Base-by-base conservation (phyloP, 1,139 yeast genomes). In the Martiniozyma asiatica region DNA sequence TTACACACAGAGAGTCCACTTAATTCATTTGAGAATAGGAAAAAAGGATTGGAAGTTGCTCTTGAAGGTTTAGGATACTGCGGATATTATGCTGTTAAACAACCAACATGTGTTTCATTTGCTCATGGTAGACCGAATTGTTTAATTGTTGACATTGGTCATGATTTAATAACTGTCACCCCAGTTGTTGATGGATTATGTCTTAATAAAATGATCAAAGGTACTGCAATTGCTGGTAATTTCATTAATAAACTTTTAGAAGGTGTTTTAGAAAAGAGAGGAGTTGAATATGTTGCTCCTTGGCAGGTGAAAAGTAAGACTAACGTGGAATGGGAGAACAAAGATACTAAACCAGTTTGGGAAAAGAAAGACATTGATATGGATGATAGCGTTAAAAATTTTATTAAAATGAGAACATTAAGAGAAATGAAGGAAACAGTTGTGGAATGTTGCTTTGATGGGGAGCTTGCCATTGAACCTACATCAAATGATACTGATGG, bases 161-260 rank as follows among this genome's bases (percentile, higher is more conserved):
- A 85, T 47, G 87, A 80, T 43, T 61, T 79, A 2, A 65, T 76
- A 11, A 73, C 89, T 33, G 94, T 80, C 2, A 80, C 95, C 1
- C 97, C 99, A 0, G 92, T 89, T 3, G 71, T 87, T 32, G 99
- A 89, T 55, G 98, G 98, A 4, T 69, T 89, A 50, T 81, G 92
- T 26, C 61, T 89, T 36, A 64, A 78, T 42, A 79, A 69, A 50
- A 80, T 77, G 40, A 71, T 81, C 5, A 63, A 70, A 58, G 68
- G 76, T 40, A 77, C 82, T 3, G 71, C 65, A 42, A 74, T 75
- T 43, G 73, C 76, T 2, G 92, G 92, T 10, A 58, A 53, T 27
- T 78, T 62, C 41, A 45, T 78, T 34, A 66, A 64, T 39, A 73
- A 68, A 40, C 59, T 47, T 33, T 45, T 42, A 21, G 34, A 21